Conservation (phyloP, 768 basidiomycete genomes). For the Phlegmacium glaucopus region DNA sequence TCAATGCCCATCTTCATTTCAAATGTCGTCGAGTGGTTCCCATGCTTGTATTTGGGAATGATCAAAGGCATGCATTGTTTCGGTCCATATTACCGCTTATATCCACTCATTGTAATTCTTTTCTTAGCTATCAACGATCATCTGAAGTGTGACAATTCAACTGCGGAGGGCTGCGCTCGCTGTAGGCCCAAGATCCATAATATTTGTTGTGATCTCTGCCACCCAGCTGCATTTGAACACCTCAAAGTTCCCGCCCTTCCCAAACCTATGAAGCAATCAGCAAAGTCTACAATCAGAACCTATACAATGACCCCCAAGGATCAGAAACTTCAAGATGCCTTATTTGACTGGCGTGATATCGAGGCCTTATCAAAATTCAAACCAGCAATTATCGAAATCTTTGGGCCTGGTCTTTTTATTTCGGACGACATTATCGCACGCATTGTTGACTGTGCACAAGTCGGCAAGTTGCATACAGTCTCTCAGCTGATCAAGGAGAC, state of each 20-base stretch:
- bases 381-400: neutral
- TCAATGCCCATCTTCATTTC: neutral
- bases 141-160: neutral
- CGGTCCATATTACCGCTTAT: too few relatives aligned
- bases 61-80: neutral
- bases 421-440: neutral
- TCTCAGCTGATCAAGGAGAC: neutral
- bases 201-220: neutral
- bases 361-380: neutral
- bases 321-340: neutral
- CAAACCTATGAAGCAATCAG: neutral
- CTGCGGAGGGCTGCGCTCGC: neutral
- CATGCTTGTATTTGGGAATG: neutral
- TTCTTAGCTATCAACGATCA: too few relatives aligned
- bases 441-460: slow-evolving; percentile 2
- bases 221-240: neutral
- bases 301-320: neutral
- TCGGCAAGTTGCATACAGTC: neutral
- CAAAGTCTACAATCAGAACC: neutral
- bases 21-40: neutral
- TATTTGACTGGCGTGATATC: neutral
- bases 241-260: neutral
- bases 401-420: neutral
- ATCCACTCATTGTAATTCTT: too few relatives aligned
- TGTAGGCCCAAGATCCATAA: neutral